Evolutionary conservation across 805 yeast genomes (phyloP).

Genomic region (Blastobotrys robertii): DNA sequence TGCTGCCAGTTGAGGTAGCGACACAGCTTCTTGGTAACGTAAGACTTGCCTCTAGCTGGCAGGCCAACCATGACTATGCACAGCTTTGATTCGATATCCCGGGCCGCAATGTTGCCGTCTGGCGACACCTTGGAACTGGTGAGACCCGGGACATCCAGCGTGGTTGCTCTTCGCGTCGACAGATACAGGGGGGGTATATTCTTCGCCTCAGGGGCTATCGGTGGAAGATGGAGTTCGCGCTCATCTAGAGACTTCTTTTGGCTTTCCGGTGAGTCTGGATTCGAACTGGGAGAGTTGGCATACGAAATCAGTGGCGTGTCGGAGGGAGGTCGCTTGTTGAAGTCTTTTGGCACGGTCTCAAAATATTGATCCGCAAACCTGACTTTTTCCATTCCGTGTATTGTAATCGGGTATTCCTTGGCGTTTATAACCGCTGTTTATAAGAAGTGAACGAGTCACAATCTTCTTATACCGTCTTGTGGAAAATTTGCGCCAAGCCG

Average conservation of each 20-base stretch:
- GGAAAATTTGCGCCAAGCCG: too few species aligned
- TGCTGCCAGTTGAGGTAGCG: conserved; percentile 90
- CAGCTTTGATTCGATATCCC: conserved; percentile 71
- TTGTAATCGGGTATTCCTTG: too few species aligned
- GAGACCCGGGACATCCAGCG: conserved; percentile 86
- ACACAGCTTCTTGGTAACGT: conserved; percentile 82
- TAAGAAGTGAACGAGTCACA: too few species aligned
- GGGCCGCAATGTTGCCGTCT: conserved; percentile 36
- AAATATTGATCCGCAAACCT: too few species aligned
- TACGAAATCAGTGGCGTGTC: conserved; percentile 17
- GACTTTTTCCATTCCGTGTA: too few species aligned
- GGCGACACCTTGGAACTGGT: conserved; percentile 74
- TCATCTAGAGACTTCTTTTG: too few species aligned
- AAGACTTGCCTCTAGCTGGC: conserved; percentile 93
- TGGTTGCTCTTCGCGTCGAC: conserved; percentile 51
- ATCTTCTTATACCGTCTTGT: too few species aligned
- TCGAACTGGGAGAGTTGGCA: conserved; percentile 14
- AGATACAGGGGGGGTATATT: conserved; percentile 14
- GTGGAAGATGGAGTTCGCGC: too few species aligned
- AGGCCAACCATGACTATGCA: conserved; percentile 93
- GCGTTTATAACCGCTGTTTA: too few species aligned
- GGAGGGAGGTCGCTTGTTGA: conserved; percentile 17
- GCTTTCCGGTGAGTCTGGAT: too few species aligned
- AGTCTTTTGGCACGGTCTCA: background rate
- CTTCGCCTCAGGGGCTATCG: background rate